Percentiles rank a stretch among this genome's conserved stretches.
These are phyloP conservation scores for Lichtheimia corymbifera DNA, from an alignment of 371 early-diverging fungal species.

Conservation along the genomic window DNA sequence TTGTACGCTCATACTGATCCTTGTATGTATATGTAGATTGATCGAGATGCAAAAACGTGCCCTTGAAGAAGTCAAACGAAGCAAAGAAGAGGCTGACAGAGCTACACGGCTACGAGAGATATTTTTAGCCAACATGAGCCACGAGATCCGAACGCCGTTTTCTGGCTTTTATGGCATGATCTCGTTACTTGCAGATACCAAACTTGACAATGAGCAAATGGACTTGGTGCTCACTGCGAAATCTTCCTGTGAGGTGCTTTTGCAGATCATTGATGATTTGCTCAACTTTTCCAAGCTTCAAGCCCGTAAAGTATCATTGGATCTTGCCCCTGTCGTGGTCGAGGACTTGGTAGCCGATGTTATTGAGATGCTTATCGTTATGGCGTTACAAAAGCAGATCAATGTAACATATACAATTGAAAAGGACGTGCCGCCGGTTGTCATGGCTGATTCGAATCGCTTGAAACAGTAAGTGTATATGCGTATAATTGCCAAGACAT, in stretches of 20 bases:
- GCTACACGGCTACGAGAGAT: slow-evolving; percentile 50
- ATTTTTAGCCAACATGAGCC: slow-evolving; percentile 64
- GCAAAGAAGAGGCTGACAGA: slow-evolving; percentile 49
- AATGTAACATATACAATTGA: slow-evolving; percentile 48
- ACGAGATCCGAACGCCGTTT: slow-evolving; percentile 57
- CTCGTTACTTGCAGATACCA: slow-evolving; percentile 54
- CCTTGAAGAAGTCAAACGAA: slow-evolving; percentile 40
- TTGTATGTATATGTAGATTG: slow-evolving; percentile 23
- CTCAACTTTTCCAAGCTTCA: slow-evolving; percentile 67
- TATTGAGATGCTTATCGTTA: slow-evolving; percentile 52
- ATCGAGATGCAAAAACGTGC: slow-evolving; percentile 52
- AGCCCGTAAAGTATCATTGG: slow-evolving; percentile 61
- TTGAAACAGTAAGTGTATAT: slow-evolving; percentile 34
- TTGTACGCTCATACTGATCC: not conserved
- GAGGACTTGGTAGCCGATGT: slow-evolving; percentile 60
- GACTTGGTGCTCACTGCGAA: slow-evolving; percentile 63
- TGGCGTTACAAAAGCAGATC: slow-evolving; percentile 54
- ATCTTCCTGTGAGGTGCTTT: slow-evolving; percentile 59
- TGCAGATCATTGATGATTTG: slow-evolving; percentile 64
- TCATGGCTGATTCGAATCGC: slow-evolving; percentile 53
- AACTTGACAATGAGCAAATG: slow-evolving; percentile 52
- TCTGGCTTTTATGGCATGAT: slow-evolving; percentile 65
- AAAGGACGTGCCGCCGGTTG: slow-evolving; percentile 31
- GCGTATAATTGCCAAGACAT: not conserved
- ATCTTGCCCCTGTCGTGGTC: slow-evolving; percentile 46